phyloP scores from a whole-genome alignment of 352 stramenopile genomes.

The Blastocystis sp. region DNA sequence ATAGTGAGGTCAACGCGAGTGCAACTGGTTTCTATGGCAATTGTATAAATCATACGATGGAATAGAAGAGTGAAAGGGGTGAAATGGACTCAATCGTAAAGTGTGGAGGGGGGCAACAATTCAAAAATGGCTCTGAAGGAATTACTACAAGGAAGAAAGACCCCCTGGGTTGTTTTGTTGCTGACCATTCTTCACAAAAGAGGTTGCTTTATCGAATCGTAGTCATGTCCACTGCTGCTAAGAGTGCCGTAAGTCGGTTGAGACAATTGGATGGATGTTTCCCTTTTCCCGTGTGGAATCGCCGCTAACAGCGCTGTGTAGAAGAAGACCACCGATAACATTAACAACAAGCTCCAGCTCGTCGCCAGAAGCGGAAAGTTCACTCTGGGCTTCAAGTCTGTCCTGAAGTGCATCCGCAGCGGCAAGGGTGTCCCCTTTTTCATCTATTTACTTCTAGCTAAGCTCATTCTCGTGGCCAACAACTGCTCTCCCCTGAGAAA shows the following conservation, averaged over 20 bases:
- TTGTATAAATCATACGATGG: too few relatives aligned
- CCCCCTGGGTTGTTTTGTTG: too few relatives aligned
- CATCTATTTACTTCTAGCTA: constrained; percentile 74
- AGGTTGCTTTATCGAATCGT: constrained; percentile 14
- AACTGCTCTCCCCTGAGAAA: constrained; percentile 97
- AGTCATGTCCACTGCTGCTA: constrained; percentile 24
- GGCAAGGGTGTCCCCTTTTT: constrained; percentile 72
- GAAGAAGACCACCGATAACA: constrained; percentile 96
- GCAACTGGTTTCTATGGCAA: too few relatives aligned
- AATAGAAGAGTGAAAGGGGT: too few relatives aligned
- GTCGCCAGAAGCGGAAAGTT: constrained; percentile 99
- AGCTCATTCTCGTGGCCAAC: constrained; percentile 93
- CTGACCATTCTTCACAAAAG: constrained; percentile 32
- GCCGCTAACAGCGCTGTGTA: constrained; percentile 30
- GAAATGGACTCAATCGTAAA: too few relatives aligned
- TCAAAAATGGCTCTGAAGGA: too few relatives aligned
- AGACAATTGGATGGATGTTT: background rate
- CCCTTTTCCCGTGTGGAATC: background rate
- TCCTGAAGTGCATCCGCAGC: constrained; percentile 91
- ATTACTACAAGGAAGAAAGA: too few relatives aligned
- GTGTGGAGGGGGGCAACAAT: too few relatives aligned
- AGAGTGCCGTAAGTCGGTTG: constrained; percentile 21
- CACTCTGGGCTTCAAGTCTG: constrained; percentile 95
- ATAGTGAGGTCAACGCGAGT: too few relatives aligned
- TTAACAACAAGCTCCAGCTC: constrained; percentile 98